Percentiles rank a stretch among this genome's conserved stretches.
Evolutionary conservation across 768 basidiomycete species (phyloP).

Genomic region (Pisolithus albus): DNA sequence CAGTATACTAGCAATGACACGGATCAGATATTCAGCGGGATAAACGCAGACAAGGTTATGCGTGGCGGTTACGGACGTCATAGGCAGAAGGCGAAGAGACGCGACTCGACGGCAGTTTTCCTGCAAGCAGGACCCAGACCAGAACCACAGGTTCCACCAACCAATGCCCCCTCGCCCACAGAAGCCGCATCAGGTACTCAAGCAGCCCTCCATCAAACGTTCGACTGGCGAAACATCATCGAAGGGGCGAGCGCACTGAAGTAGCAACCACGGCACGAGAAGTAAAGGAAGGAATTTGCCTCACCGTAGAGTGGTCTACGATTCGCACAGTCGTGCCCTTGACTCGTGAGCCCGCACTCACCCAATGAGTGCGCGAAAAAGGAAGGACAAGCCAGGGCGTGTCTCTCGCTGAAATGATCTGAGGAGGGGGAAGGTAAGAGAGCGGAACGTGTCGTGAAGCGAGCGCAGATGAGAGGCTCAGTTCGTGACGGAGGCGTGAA

Average conservation of each 20-base stretch:
- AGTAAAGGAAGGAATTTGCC: not conserved
- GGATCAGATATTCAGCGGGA: not conserved
- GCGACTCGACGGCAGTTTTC: conserved; percentile 8
- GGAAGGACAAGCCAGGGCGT: conserved; percentile 13
- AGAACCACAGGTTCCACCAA: conserved; percentile 6
- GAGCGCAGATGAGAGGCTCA: conserved; percentile 43
- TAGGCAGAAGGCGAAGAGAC: conserved; percentile 19
- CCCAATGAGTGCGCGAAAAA: conserved; percentile 29
- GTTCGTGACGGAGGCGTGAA: conserved; percentile 13
- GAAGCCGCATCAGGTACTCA: conserved; percentile 16
- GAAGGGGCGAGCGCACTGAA: conserved; percentile 16
- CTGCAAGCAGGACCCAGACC: conserved; percentile 22
- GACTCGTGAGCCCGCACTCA: conserved; percentile 17
- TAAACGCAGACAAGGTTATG: not conserved
- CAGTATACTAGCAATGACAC: not conserved
- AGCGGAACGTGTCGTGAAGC: conserved; percentile 19
- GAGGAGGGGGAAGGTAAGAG: conserved; percentile 2
- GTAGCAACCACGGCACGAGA: not conserved
- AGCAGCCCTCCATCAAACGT: conserved; percentile 16
- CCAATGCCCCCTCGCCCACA: conserved; percentile 8
- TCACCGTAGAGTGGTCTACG: not conserved
- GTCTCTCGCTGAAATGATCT: conserved; percentile 16
- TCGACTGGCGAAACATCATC: conserved; percentile 35
- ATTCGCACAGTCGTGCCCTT: not conserved
- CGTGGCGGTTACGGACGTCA: conserved; percentile 17